Base-by-base conservation (phyloP, 1,284 basidiomycete species). In the Neonothopanus nambi region DNA sequence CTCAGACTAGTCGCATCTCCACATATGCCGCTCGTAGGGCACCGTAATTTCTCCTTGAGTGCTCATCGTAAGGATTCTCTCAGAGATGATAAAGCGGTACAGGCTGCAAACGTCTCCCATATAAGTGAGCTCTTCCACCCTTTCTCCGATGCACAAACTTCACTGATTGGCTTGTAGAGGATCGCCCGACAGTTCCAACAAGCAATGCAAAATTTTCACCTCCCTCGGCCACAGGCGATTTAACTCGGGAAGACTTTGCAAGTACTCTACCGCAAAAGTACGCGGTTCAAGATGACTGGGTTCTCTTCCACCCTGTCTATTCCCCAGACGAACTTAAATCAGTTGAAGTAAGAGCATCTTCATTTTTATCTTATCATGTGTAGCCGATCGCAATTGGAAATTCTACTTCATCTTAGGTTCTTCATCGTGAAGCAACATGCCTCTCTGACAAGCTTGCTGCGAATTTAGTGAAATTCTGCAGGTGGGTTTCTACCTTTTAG, bases 231-330 rank as follows among this genome's bases (percentile, higher is more conserved):
- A 33, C 30, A 13, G 30, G 13, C 30, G 30, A 33, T 33, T 33
- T 33, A 33, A 33, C 30, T 33, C 30, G 13, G 9, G 30, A 33
- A 33, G 30, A 33, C 30, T 33, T 13, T 8, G 30, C 30, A 13
- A 33, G 30, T 13, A 33, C 30, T 33, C 9, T 33, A 11, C 30
- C 30, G 13, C 47, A 39, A 17, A 46, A 42, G 17, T 15, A 9
- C 5, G 24, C 15, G 24, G 18, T 42, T 28, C 52, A 54, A 26
- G 88, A 88, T 2, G 89, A 90, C 63, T 93, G 89, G 87, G 87
- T 92, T 8, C 71, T 92, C 0, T 90, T 91, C 65, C 89, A 93
- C 63, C 90, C 90, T 0, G 91, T 92, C 0, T 93, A 93, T 65
- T 77, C 84, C 5, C 67, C 73, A 15, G 85, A 88, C 42, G 95